These are phyloP conservation scores for Exophiala sideris DNA, from an alignment of 2,329 filamentous ascomycete species.

Conservation along the genomic window DNA sequence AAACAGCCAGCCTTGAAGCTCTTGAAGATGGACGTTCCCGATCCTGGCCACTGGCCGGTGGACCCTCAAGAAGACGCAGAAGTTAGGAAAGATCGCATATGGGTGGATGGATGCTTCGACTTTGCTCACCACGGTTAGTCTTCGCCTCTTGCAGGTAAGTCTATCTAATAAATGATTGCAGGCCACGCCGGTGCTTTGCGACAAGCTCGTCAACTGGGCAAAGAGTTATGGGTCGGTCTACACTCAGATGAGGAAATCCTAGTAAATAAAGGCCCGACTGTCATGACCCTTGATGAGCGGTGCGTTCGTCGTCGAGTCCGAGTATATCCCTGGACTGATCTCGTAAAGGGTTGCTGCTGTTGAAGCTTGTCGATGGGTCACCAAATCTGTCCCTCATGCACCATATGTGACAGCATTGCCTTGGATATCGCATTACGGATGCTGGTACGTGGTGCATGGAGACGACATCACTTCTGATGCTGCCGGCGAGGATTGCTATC, in stretches of 20 bases:
- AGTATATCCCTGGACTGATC: slow-evolving; percentile 26
- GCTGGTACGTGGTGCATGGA: slow-evolving; percentile 91
- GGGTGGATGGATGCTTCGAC: slow-evolving; percentile 99
- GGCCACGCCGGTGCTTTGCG: slow-evolving; percentile 96
- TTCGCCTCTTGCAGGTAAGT: slow-evolving; percentile 15
- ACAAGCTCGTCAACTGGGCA: slow-evolving; percentile 86
- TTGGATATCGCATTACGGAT: slow-evolving; percentile 95
- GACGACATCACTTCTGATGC: slow-evolving; percentile 97
- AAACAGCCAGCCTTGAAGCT: neutral
- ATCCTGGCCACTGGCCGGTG: slow-evolving; percentile 60
- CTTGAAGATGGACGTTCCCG: slow-evolving; percentile 40
- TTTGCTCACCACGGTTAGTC: slow-evolving; percentile 88
- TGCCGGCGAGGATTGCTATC: slow-evolving; percentile 92
- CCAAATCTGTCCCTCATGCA: slow-evolving; percentile 74
- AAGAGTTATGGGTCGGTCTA: slow-evolving; percentile 84
- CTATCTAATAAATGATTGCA: slow-evolving; percentile 36
- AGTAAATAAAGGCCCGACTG: slow-evolving; percentile 94
- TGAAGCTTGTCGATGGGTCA: slow-evolving; percentile 93
- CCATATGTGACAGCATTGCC: slow-evolving; percentile 92
- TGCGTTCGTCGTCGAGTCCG: slow-evolving; percentile 27
- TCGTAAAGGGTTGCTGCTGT: slow-evolving; percentile 71
- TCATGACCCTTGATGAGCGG: slow-evolving; percentile 92
- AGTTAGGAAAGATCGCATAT: slow-evolving; percentile 70
- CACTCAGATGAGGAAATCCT: slow-evolving; percentile 95
- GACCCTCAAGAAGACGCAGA: slow-evolving; percentile 58